Percentiles rank a stretch among this genome's conserved stretches.
Evolutionary conservation across 352 stramenopile genomes (phyloP).

Genomic region (Detonula confervacea): DNA sequence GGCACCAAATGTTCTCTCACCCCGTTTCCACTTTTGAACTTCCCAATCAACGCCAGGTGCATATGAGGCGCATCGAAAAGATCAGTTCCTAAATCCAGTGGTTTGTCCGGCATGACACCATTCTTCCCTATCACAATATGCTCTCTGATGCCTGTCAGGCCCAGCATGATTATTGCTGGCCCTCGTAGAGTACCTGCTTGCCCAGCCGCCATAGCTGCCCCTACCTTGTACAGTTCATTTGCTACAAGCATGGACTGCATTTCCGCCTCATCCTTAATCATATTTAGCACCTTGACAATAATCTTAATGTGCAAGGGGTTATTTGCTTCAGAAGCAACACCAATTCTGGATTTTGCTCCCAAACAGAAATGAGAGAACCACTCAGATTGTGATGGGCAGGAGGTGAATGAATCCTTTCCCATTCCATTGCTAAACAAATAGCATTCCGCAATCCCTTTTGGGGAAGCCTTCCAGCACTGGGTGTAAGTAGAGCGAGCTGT

Average conservation of each 20-base stretch:
- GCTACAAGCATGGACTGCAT: neutral
- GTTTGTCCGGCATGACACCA: slow-evolving; percentile 5
- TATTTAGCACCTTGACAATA: slow-evolving; percentile 6
- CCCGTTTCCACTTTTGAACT: slow-evolving; percentile 45
- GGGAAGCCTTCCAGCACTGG: slow-evolving; percentile 8
- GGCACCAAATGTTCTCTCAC: slow-evolving; percentile 24
- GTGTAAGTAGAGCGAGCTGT: neutral
- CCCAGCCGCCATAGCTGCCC: slow-evolving; percentile 1
- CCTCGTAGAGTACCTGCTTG: slow-evolving; percentile 5
- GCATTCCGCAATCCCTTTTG: slow-evolving; percentile 1
- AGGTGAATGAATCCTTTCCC: slow-evolving; percentile 1
- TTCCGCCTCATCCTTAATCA: slow-evolving; percentile 5
- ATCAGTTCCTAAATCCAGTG: neutral
- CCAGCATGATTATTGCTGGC: slow-evolving; percentile 13
- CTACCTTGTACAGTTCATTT: slow-evolving; percentile 12
- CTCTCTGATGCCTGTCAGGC: slow-evolving; percentile 17
- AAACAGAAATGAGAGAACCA: slow-evolving; percentile 24
- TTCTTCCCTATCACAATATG: slow-evolving; percentile 10
- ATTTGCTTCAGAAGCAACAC: slow-evolving; percentile 7
- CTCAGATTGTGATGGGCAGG: slow-evolving; percentile 19
- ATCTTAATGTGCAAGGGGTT: slow-evolving; percentile 7
- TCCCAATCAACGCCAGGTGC: slow-evolving; percentile 6
- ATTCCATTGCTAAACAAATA: neutral
- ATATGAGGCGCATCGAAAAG: slow-evolving; percentile 29
- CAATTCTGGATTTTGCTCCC: slow-evolving; percentile 17